Evolutionary conservation across 108 stramenopile genomes (phyloP).

Genomic region (Fragilaria crotonensis): DNA sequence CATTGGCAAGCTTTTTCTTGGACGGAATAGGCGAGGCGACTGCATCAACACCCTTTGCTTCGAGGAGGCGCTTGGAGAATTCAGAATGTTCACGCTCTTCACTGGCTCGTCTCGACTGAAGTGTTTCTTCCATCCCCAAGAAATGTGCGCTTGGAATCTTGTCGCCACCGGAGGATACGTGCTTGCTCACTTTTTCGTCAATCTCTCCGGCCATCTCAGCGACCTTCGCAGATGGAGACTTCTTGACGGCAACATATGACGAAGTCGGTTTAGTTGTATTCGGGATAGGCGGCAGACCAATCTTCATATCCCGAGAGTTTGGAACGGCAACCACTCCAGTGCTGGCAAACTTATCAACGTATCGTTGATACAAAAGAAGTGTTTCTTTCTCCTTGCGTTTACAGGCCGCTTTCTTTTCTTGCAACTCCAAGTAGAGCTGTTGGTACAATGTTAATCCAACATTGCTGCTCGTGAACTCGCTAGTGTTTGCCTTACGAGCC

Average conservation of each 20-base stretch:
- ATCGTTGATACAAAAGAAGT: constrained; percentile 40
- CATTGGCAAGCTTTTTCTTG: neutral
- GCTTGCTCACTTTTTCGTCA: neutral
- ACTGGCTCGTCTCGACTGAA: neutral
- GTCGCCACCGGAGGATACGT: neutral
- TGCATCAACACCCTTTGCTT: neutral
- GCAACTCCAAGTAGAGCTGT: constrained; percentile 26
- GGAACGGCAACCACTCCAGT: neutral
- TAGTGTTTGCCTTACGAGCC: constrained; percentile 26
- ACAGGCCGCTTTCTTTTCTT: constrained; percentile 32
- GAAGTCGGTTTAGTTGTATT: neutral
- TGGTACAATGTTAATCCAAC: constrained; percentile 29
- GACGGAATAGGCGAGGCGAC: neutral
- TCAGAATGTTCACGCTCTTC: neutral
- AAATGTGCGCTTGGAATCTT: neutral
- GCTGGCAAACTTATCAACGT: constrained; percentile 39
- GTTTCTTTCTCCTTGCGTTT: constrained; percentile 51
- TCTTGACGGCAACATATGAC: neutral
- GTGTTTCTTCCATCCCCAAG: neutral
- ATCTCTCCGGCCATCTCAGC: neutral
- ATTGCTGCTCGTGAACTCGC: constrained; percentile 19
- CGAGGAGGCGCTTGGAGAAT: neutral
- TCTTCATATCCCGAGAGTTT: neutral
- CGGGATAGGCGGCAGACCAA: neutral
- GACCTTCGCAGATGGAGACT: neutral